A percentile compares a stretch with the other conserved stretches of the same genome.
Conservation (phyloP, 345 rosid species). For the Citrus maxima region DNA sequence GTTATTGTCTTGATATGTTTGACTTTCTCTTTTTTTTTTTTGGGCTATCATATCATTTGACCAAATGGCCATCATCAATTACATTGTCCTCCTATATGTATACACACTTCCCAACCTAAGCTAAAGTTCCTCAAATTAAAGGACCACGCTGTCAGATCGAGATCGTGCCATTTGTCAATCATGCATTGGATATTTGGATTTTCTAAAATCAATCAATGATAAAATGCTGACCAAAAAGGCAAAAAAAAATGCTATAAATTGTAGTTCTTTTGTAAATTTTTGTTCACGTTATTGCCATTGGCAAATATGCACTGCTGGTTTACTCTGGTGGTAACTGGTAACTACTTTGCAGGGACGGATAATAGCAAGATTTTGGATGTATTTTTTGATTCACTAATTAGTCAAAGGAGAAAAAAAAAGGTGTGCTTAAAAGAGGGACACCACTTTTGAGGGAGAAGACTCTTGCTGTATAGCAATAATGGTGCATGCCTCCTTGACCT, state of each 20-base stretch:
- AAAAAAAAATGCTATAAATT: not conserved
- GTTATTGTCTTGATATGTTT: conserved; percentile 22
- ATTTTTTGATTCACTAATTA: not conserved
- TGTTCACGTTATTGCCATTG: not conserved
- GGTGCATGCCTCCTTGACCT: conserved; percentile 9
- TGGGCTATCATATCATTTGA: not conserved
- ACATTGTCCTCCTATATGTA: not conserved
- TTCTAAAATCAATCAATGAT: not conserved
- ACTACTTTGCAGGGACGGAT: not conserved
- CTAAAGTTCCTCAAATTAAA: not conserved
- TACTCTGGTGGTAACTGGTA: not conserved
- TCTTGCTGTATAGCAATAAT: not conserved
- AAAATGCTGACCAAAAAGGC: no score
- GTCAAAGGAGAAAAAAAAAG: not conserved
- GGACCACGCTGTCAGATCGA: not conserved
- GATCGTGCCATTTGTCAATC: conserved; percentile 6
- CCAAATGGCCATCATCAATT: not conserved
- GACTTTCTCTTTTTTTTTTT: not conserved
- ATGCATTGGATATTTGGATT: not conserved
- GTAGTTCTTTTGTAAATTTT: not conserved
- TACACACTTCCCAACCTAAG: not conserved
- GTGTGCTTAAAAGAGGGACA: conserved; percentile 4
- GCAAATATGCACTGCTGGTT: not conserved
- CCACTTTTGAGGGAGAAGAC: not conserved
- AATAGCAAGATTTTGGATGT: not conserved